A percentile compares a stretch with the other conserved stretches of the same genome.
phyloP scores from a whole-genome alignment of 345 rosid genomes.

The Eutrema yunnanense region DNA sequence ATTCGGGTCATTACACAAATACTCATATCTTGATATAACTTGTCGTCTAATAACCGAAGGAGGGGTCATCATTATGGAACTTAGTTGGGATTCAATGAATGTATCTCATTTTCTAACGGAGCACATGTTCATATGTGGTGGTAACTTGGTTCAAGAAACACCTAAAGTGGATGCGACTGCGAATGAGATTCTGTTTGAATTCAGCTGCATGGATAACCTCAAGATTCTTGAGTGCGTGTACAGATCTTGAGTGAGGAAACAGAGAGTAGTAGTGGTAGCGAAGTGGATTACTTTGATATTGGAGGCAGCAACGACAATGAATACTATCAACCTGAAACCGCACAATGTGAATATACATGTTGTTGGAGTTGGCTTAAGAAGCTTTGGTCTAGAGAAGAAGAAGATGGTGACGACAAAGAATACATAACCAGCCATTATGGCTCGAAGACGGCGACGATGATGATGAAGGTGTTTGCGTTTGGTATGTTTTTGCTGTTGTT shows the following conservation, averaged over 20 bases:
- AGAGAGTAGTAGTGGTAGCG: not conserved
- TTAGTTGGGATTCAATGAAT: not conserved
- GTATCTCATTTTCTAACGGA: not conserved
- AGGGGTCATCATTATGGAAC: not conserved
- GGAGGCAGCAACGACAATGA: not conserved
- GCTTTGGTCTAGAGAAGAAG: not conserved
- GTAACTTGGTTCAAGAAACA: not conserved
- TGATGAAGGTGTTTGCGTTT: not conserved
- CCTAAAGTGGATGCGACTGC: not conserved
- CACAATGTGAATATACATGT: no score
- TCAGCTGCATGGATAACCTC: not conserved
- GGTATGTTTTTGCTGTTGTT: not conserved
- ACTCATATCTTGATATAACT: not conserved
- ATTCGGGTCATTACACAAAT: no score
- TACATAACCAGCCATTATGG: not conserved
- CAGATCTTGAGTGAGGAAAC: not conserved
- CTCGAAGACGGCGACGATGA: not conserved
- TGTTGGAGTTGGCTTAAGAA: no score
- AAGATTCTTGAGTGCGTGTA: constrained; percentile 10
- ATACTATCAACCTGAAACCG: no score
- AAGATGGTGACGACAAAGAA: not conserved
- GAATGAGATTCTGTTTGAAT: not conserved
- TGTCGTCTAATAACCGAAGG: not conserved
- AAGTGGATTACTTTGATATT: not conserved
- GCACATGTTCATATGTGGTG: not conserved